Percentiles rank a stretch among this genome's conserved stretches.
phyloP scores from a whole-genome alignment of 208 protist species.

The Crithidia sp. region DNA sequence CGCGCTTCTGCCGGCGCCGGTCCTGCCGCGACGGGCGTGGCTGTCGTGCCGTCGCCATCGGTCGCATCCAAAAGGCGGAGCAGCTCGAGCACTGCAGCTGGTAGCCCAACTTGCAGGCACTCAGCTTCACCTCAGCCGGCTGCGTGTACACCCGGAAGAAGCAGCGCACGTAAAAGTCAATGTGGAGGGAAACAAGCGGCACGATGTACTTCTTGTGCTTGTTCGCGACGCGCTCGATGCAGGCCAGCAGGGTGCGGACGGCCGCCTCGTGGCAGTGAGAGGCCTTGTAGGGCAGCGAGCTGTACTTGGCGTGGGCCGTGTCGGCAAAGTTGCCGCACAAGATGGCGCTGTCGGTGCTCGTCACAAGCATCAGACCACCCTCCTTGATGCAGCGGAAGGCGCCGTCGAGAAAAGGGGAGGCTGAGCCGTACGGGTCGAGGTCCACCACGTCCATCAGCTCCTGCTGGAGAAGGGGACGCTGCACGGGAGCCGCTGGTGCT shows the following conservation, averaged over 20 bases:
- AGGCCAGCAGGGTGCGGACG: slow-evolving; percentile 96
- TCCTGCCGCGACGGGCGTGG: slow-evolving; percentile 30
- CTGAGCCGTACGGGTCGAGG: slow-evolving; percentile 99
- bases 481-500: background rate
- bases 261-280: slow-evolving; percentile 95
- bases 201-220: slow-evolving; percentile 96
- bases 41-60: slow-evolving; percentile 70
- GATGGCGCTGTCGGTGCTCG: slow-evolving; percentile 98
- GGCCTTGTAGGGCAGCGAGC: slow-evolving; percentile 88
- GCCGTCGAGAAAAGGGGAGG: slow-evolving; percentile 96
- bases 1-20: slow-evolving; percentile 27
- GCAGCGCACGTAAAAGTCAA: slow-evolving; percentile 99
- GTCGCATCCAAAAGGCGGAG: slow-evolving; percentile 92
- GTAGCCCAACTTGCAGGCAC: slow-evolving; percentile 86
- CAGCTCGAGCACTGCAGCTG: slow-evolving; percentile 96
- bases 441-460: slow-evolving; percentile 98
- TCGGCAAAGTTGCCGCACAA: slow-evolving; percentile 97
- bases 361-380: slow-evolving; percentile 98
- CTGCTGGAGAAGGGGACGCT: slow-evolving; percentile 78
- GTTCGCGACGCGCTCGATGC: slow-evolving; percentile 93
- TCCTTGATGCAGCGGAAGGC: slow-evolving; percentile 96
- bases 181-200: slow-evolving; percentile 95
- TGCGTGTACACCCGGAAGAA: slow-evolving; percentile 98
- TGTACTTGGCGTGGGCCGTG: slow-evolving; percentile 98
- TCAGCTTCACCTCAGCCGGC: slow-evolving; percentile 89